These are phyloP conservation scores for Solanum hybrid DNA, from an alignment of 305 asterid genomes.

Conservation along the genomic window DNA sequence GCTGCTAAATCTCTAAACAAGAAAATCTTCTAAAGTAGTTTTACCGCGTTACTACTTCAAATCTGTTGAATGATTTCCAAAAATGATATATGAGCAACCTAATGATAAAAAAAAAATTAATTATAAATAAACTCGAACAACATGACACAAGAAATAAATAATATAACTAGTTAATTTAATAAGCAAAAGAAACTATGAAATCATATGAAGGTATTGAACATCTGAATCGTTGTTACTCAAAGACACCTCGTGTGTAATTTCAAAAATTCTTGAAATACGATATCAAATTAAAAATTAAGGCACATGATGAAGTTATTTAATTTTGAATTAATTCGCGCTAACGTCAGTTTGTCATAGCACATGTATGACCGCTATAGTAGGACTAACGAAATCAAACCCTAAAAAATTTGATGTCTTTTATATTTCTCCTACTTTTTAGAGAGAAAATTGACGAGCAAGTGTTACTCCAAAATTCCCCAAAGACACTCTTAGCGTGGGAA, in stretches of 20 bases:
- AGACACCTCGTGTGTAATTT: no score
- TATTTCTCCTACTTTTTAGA: not conserved
- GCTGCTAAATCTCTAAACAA: not conserved
- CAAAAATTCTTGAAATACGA: no score
- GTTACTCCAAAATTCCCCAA: not conserved
- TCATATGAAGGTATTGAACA: no score
- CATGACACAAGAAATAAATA: not conserved
- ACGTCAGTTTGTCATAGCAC: no score
- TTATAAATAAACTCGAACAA: not conserved
- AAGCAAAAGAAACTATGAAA: no score
- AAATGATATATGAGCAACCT: not conserved
- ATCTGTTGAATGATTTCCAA: not conserved
- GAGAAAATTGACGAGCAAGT: not conserved
- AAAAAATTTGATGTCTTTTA: no score
- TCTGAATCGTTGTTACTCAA: no score
- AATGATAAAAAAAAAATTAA: not conserved
- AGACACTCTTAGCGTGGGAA: not conserved
- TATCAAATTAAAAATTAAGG: no score
- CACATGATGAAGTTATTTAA: no score
- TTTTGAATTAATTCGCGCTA: no score
- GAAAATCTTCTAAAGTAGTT: not conserved
- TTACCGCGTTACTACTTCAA: not conserved
- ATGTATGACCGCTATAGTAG: no score
- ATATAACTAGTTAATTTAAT: no score
- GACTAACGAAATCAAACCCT: not conserved